Percentiles rank a stretch among this genome's conserved stretches.
These are phyloP conservation scores for Rhizodiscina lignyota DNA, from an alignment of 495 filamentous ascomycete genomes.

Conservation along the genomic window DNA sequence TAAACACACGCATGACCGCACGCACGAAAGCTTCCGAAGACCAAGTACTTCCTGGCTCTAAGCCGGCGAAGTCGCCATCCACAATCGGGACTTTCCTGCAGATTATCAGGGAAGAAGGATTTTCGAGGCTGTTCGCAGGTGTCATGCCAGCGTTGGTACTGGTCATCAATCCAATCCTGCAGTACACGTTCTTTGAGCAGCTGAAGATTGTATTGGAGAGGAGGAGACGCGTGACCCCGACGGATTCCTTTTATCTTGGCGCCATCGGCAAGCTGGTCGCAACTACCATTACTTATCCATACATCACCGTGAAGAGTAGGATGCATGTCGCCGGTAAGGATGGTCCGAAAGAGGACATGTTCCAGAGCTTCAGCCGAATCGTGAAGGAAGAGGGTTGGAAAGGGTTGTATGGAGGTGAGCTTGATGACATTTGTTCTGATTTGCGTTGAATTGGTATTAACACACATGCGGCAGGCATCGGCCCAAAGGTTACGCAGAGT, in stretches of 20 bases:
- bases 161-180: conserved; percentile 94
- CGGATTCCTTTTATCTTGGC: conserved; percentile 77
- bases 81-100: conserved; percentile 66
- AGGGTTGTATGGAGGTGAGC: conserved; percentile 81
- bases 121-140: conserved; percentile 71
- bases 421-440: not conserved
- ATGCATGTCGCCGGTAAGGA: conserved; percentile 78
- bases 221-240: conserved; percentile 55
- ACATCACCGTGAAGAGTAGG: conserved; percentile 92
- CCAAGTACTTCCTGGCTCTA: conserved; percentile 30
- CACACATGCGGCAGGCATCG: conserved; percentile 44
- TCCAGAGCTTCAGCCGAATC: conserved; percentile 56
- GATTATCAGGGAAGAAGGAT: conserved; percentile 65
- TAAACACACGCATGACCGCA: conserved; percentile 96
- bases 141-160: conserved; percentile 84
- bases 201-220: conserved; percentile 65
- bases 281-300: conserved; percentile 89
- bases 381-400: conserved; percentile 74
- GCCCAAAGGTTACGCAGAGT: conserved; percentile 88
- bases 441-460: not conserved
- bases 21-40: conserved; percentile 35
- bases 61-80: conserved; percentile 32
- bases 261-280: conserved; percentile 89
- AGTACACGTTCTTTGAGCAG: conserved; percentile 98
- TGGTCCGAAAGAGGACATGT: conserved; percentile 46